Evolutionary conservation across 2,329 filamentous ascomycete genomes (phyloP), one percentile per base, ranked within the genome.

Genomic region (Penicillium sp.): DNA sequence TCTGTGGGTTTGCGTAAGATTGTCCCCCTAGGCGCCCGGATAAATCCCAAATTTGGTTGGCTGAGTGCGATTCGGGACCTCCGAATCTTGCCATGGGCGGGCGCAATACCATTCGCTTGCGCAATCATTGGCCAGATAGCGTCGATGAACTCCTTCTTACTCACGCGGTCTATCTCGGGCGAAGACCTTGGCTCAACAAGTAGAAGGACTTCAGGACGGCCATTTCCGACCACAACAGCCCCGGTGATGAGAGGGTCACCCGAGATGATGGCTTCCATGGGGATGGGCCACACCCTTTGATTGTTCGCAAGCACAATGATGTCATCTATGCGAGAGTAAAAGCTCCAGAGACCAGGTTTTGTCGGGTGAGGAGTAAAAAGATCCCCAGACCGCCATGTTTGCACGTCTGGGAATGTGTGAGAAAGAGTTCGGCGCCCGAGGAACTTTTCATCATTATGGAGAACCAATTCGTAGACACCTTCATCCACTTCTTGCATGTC

Each of bases 361-460:
- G 51, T 54, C 1, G 65, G 64, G 37, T 67, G 65, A 12, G 48
- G 63, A 18, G 51, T 43, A 49, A 63, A 66, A 6, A 66, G 46
- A 43, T 68, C 65, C 9, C 54, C 57, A 2, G 64, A 65, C 11
- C 50, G 58, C 47, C 63, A 69, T 25, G 49, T 53, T 1, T 53
- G 49, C 6, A 60, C 26, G 26, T 64, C 48, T 0, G 66, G 65
- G 42, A 60, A 63, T 2, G 56, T 65, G 29, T 67, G 64, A 6
- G 47, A 20, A 15, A 59, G 54, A 22, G 54, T 37, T n/a, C 57
- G 51, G n/a, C 42, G 51, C 8, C 46, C 49, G n/a, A 37, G 26
- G 22, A 59, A 57, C 29, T 59, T 59, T 9, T 49, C 18, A 31
- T 59, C 54, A 2, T 41, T 35, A 20, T 59, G 54, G 18, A 59